Conservation (phyloP, 805 yeast species). For the Scheffersomyces ergatensis region DNA sequence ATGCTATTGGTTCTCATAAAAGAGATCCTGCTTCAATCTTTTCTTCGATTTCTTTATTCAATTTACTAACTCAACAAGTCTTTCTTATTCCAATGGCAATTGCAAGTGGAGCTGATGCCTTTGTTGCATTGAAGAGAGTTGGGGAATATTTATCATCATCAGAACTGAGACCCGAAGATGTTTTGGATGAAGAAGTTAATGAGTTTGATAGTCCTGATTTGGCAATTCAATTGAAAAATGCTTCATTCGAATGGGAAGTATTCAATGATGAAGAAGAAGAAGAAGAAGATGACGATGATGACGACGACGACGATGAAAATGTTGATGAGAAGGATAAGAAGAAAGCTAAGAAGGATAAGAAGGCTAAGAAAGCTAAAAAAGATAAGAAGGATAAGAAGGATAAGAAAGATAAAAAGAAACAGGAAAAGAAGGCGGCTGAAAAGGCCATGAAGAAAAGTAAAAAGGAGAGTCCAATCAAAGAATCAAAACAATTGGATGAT, state of each 20-base stretch:
- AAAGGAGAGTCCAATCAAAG: not conserved
- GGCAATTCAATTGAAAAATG: slow-evolving; percentile 50
- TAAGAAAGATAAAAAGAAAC: slow-evolving; percentile 13
- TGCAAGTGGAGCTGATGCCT: slow-evolving; percentile 63
- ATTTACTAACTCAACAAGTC: slow-evolving; percentile 54
- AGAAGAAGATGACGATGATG: slow-evolving; percentile 5
- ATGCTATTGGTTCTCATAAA: slow-evolving; percentile 20
- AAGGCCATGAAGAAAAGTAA: slow-evolving; percentile 5
- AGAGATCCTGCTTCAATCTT: slow-evolving; percentile 56
- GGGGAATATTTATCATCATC: slow-evolving; percentile 45
- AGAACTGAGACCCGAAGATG: slow-evolving; percentile 17
- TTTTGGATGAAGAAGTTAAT: slow-evolving; percentile 1
- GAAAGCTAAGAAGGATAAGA: not conserved
- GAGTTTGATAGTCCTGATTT: slow-evolving; percentile 5
- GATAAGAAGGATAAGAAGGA: slow-evolving; percentile 14
- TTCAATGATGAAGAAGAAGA: slow-evolving; percentile 17
- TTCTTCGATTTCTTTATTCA: slow-evolving; percentile 64
- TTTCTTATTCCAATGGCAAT: slow-evolving; percentile 65
- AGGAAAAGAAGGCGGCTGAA: slow-evolving; percentile 4
- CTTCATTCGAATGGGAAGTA: slow-evolving; percentile 65
- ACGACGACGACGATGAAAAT: slow-evolving; percentile 13
- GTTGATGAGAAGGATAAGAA: slow-evolving; percentile 3
- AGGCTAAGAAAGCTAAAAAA: not conserved
- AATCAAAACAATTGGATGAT: not conserved
- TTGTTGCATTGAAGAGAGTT: slow-evolving; percentile 58